phyloP scores from a whole-genome alignment of 352 stramenopile genomes.

The Phytophthora brassicae region DNA sequence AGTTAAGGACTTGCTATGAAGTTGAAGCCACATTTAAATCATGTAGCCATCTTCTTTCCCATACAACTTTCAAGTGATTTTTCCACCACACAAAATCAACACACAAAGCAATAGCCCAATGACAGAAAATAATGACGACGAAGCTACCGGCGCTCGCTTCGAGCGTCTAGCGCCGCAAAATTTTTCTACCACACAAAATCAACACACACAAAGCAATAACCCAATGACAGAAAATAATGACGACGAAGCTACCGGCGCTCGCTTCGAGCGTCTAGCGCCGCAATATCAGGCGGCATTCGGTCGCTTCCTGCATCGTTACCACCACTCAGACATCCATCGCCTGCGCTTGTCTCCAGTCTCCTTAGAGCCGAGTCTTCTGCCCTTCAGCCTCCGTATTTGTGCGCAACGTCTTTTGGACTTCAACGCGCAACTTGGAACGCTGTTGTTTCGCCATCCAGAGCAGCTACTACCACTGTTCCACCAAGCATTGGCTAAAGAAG shows the following conservation, averaged over 20 bases:
- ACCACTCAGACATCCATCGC: conserved; percentile 17
- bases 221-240: conserved; percentile 3
- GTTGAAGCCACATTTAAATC: not conserved
- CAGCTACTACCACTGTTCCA: conserved; percentile 89
- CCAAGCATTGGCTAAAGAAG: conserved; percentile 66
- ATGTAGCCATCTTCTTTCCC: conserved; percentile 16
- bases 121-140: conserved; percentile 12
- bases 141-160: conserved; percentile 33
- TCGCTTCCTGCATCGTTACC: conserved; percentile 33
- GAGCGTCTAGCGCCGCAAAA: too few species aligned
- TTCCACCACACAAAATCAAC: too few species aligned
- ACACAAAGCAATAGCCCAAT: too few species aligned
- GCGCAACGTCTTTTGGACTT: conserved; percentile 83
- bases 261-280: conserved; percentile 34
- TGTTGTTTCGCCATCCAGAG: conserved; percentile 90
- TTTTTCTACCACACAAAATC: too few species aligned
- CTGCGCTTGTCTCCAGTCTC: conserved; percentile 16
- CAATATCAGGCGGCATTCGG: conserved; percentile 36
- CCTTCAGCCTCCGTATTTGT: conserved; percentile 56
- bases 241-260: conserved; percentile 32
- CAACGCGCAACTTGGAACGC: conserved; percentile 74
- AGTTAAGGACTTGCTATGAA: conserved; percentile 47
- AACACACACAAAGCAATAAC: too few species aligned
- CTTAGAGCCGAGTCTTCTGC: conserved; percentile 22
- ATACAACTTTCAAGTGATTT: conserved; percentile 14